phyloP scores from a whole-genome alignment of 305 asterid species.

The Fraxinus velutina region DNA sequence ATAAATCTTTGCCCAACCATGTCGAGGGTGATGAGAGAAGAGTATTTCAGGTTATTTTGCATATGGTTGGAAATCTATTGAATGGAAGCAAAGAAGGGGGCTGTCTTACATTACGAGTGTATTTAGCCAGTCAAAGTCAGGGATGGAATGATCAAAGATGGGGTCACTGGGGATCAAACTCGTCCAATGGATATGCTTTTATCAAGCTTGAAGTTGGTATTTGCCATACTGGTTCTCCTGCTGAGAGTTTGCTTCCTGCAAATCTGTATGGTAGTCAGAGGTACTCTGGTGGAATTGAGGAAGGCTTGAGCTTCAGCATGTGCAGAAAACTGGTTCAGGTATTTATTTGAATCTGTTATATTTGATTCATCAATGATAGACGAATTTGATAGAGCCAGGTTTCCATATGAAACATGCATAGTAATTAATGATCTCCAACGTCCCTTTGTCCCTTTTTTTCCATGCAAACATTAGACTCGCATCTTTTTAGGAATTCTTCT shows the following conservation, averaged over 20 bases:
- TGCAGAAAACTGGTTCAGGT: constrained; percentile 93
- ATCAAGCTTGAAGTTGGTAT: constrained; percentile 61
- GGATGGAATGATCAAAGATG: constrained; percentile 56
- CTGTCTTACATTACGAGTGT: constrained; percentile 49
- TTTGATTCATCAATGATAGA: background rate
- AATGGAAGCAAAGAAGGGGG: constrained; percentile 56
- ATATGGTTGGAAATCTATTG: constrained; percentile 78
- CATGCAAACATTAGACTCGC: background rate
- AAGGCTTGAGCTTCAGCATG: constrained; percentile 71
- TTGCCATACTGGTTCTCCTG: constrained; percentile 28
- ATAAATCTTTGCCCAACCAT: constrained; percentile 63
- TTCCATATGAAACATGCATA: background rate
- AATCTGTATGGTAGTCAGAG: constrained; percentile 34
- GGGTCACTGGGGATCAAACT: constrained; percentile 60
- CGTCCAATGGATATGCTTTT: constrained; percentile 50
- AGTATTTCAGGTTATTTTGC: constrained; percentile 78
- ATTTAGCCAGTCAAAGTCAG: constrained; percentile 47
- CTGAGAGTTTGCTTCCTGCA: constrained; percentile 31
- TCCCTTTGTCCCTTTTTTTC: background rate
- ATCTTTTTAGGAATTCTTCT: background rate
- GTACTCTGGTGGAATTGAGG: constrained; percentile 49
- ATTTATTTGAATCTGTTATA: constrained; percentile 1
- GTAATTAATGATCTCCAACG: background rate
- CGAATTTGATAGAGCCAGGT: background rate
- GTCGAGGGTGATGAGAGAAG: constrained; percentile 93